These are phyloP conservation scores for Eimeria zaria DNA, from an alignment of 169 alveolate species.

Conservation along the genomic window DNA sequence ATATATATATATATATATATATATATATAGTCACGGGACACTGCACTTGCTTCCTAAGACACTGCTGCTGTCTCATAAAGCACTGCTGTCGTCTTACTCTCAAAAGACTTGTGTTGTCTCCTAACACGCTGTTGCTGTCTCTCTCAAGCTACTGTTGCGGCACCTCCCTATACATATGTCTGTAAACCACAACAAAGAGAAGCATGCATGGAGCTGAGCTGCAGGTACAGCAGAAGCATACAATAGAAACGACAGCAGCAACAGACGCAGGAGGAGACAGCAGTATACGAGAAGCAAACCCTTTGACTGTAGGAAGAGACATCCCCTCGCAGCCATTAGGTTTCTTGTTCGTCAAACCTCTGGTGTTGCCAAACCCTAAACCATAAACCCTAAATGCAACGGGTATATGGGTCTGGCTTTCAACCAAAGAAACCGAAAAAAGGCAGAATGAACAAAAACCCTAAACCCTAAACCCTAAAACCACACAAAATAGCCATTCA, in stretches of 20 bases:
- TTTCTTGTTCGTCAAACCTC: neutral
- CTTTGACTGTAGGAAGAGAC: neutral
- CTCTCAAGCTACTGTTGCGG: neutral
- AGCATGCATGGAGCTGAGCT: neutral
- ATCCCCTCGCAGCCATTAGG: neutral
- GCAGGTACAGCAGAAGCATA: neutral
- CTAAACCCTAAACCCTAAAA: constrained; percentile 35
- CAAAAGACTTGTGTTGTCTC: too few species aligned
- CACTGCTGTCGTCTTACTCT: too few species aligned
- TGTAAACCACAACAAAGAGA: neutral
- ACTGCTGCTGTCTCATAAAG: too few species aligned
- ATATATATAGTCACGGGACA: too few species aligned
- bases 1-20: too few species aligned
- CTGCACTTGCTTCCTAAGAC: too few species aligned
- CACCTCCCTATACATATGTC: too few species aligned
- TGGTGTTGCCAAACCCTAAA: neutral
- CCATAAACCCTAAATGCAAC: constrained; percentile 49
- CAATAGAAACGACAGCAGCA: neutral
- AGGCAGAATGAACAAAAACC: neutral
- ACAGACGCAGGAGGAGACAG: neutral
- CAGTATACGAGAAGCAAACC: neutral
- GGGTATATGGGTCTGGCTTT: too few species aligned
- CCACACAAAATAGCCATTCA: neutral
- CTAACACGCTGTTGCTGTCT: neutral
- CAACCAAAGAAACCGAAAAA: neutral